Conservation (phyloP, 345 rosid genomes). For the Clausena lansium region DNA sequence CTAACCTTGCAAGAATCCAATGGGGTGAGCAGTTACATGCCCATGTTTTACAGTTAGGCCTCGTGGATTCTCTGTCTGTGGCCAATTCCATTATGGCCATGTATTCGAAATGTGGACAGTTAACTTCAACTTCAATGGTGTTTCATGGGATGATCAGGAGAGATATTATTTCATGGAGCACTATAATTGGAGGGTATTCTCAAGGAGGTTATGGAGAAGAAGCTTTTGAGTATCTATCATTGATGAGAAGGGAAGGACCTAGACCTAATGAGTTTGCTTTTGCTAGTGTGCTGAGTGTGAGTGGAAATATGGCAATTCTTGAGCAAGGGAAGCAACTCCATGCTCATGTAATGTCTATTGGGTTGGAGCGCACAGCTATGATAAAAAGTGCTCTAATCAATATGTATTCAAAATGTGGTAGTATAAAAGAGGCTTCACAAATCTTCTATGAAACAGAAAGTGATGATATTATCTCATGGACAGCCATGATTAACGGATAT, state of each 20-base stretch:
- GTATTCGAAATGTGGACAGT: conserved; percentile 69
- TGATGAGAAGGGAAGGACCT: conserved; percentile 80
- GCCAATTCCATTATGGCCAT: conserved; percentile 67
- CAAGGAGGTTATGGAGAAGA: conserved; percentile 71
- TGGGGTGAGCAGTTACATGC: conserved; percentile 89
- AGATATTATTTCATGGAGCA: conserved; percentile 88
- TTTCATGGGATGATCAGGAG: conserved; percentile 53
- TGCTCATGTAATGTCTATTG: conserved; percentile 51
- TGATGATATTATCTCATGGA: conserved; percentile 65
- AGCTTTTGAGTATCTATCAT: conserved; percentile 61
- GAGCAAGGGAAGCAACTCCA: conserved; percentile 88
- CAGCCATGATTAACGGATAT: conserved; percentile 87
- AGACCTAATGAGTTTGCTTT: conserved; percentile 72
- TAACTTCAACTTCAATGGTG: conserved; percentile 48
- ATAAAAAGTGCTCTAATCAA: conserved; percentile 67
- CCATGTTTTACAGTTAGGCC: conserved; percentile 50
- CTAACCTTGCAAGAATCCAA: conserved; percentile 53
- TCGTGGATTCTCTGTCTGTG: conserved; percentile 52
- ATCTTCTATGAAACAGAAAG: conserved; percentile 52
- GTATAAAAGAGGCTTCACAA: conserved; percentile 62
- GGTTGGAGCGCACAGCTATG: conserved; percentile 48
- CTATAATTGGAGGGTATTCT: conserved; percentile 68
- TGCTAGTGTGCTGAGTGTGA: conserved; percentile 74
- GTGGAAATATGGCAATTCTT: conserved; percentile 72
- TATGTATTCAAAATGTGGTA: conserved; percentile 93